Evolutionary conservation across 2,329 filamentous ascomycete genomes (phyloP), one percentile per base, ranked within the genome.

Genomic region (Phaeosphaeria sp.): DNA sequence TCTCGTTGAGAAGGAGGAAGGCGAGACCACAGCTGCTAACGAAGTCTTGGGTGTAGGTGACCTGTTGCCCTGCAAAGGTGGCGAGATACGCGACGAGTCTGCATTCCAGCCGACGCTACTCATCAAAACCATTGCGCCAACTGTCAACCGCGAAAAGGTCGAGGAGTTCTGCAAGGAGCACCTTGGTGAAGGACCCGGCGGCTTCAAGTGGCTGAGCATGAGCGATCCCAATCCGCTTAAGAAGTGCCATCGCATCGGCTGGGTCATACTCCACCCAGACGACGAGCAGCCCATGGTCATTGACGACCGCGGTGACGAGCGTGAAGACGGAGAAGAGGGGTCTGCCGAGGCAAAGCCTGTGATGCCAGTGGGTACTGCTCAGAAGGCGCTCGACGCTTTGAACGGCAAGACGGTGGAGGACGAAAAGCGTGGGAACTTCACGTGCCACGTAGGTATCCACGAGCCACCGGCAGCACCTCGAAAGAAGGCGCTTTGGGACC

Each of bases 321-420:
- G 90, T 49, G 89, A 90, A 45, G 85, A 88, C 55, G 80, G 76
- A 9, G 85, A 86, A 54, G 84, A 84, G 15, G 86, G 87, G 46
- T 76, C 82, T 66, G 82, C 86, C 42, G 82, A 83, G 17, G 86
- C 86, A 55, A 84, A 87, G 30, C 80, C 84, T 20, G 66, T 64
- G 20, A 63, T 72, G 20, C 56, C 69, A 1, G 77, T 78, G 51
- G 72, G 73, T 33, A 91, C 90, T 2, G 92, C 93, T 0, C 91
- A 97, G 46, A 94, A 91, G 72, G 94, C 94, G 1, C 84, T 97
- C 0, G 92, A 95, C 60, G 92, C 93, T n/a, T 90, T 99, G 68
- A 98, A 99, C 71, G 92, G 93, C 66, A 98, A 99, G 82, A 97
- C 93, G 0, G 96, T 99, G 60, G 92, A 96, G 71, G 95, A 99